Evolutionary conservation across 1,139 yeast genomes (phyloP), one percentile per base, ranked within the genome.

Genomic region (Blastobotrys buckinghamii): DNA sequence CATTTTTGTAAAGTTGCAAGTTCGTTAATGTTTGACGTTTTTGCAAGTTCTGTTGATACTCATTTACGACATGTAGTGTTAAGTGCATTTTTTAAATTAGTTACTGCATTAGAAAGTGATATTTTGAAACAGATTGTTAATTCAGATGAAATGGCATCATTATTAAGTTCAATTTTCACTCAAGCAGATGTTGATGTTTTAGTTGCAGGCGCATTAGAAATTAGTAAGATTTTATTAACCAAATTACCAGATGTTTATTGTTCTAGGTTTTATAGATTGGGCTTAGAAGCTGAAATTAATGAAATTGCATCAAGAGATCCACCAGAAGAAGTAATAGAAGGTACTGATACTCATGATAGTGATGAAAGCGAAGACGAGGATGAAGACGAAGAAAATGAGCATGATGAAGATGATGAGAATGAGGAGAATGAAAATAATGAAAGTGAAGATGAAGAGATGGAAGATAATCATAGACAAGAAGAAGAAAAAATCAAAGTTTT

Each of bases 21-120:
- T 63, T 77, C 82, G 0, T 61, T 87, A n/a, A 64, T 89, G 46
- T 68, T 85, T 30, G 81, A 79, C 51, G 75, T 89, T 16, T 89
- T 84, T 61, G 81, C 85, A 40, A 82, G 95, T 1, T 76, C 94
- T 0, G 84, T 86, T 63, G 89, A 86, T 54, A 76, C 74, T 51
- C 78, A 77, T 22, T 72, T 86, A 16, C 76, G 96, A 50, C 74
- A 82, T 49, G 73, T 77, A 47, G 79, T 79, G 1, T 67, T 87
- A 36, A 69, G 82, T 7, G 73, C 80, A 22, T 61, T 88, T 20
- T 68, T 79, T 34, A 75, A 89, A 54, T 72, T 84, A 19, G 67
- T 78, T 10, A 36, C 64, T 62, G 39, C 72, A 4, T 46, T 66
- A 13, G 58, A 59, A 4, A 49, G 57, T 9, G 58, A 54, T 2